Base-by-base conservation (phyloP, 208 protist species). In the Trypanosoma boissoni region DNA sequence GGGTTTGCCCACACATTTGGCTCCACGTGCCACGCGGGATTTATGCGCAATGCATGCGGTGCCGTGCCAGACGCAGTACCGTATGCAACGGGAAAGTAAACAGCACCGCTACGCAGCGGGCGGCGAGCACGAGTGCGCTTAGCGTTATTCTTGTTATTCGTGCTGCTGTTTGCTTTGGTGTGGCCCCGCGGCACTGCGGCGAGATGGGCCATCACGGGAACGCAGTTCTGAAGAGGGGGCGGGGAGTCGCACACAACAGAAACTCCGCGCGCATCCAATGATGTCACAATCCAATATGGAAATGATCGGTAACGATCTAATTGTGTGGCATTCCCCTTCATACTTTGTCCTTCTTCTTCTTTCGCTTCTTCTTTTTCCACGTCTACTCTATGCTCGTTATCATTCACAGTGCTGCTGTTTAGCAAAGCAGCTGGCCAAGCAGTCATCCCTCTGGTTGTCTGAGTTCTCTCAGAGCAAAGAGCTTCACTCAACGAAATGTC, bases 1-100 rank as follows among this genome's bases (percentile, higher is more conserved):
- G 31, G 61, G 29, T 59, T 21, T 52, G 52, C 34, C 61, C 61
- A 67, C 14, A 46, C 4, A 2, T n/a, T 23, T 24, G 61, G 43
- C 8, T 39, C 27, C 21, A 67, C 31, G 16, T 28, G 23, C 61
- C 61, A 67, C 12, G 21, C 20, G 8, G 61, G 37, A 16, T 49
- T 41, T 1, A 54, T 26, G 12, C 34, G 44, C 12, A 52, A 1
- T 14, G 23, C n/a, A 32, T 41, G 42, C 2, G 42, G 29, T 20
- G 31, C 27, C 14, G 5, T 20, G 23, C 37, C 27, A 8, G 20
- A 18, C 1, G 54, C 54, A 48, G 16, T 0, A n/a, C 24, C 14
- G 8, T 16, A 51, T 27, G 36, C 14, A 14, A 41, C 26, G 8
- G 41, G 56, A 42, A 61, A 49, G 32, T 16, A 9, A 28, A 14